A percentile compares a stretch with the other conserved stretches of the same genome.
phyloP scores from a whole-genome alignment of 2,329 filamentous ascomycete genomes.

The Monosporascus sp. region DNA sequence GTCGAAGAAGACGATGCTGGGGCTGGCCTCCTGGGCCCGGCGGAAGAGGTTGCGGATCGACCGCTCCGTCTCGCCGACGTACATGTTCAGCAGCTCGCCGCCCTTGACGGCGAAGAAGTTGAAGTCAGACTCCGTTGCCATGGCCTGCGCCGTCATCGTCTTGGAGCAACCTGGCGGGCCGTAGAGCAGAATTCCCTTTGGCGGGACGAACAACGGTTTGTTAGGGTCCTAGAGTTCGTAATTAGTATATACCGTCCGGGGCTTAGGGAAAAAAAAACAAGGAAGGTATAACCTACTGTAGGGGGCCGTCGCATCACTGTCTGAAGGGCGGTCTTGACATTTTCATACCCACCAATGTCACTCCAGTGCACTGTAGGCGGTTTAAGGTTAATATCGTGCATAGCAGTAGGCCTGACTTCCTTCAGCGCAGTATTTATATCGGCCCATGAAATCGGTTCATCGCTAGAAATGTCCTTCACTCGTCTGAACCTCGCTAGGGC shows the following conservation, averaged over 20 bases:
- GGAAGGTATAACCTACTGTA: conserved; percentile 20
- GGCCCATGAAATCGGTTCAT: conserved; percentile 25
- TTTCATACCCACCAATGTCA: conserved; percentile 81
- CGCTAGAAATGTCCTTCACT: conserved; percentile 8
- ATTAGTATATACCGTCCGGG: conserved; percentile 7
- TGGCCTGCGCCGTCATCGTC: conserved; percentile 84
- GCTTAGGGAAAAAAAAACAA: neutral
- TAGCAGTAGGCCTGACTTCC: conserved; percentile 72
- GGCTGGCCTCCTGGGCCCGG: conserved; percentile 77
- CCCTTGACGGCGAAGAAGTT: conserved; percentile 96
- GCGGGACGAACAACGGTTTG: conserved; percentile 46
- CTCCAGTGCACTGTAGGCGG: conserved; percentile 81
- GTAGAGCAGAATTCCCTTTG: conserved; percentile 83
- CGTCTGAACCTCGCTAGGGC: conserved; percentile 20
- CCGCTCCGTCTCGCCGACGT: conserved; percentile 90
- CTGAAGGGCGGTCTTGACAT: conserved; percentile 61
- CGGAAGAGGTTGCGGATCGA: conserved; percentile 80
- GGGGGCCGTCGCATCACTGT: conserved; percentile 37
- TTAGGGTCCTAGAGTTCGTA: conserved; percentile 25
- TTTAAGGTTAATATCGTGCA: conserved; percentile 85
- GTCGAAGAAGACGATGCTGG: conserved; percentile 94
- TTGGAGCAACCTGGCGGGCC: conserved; percentile 94
- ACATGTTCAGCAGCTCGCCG: conserved; percentile 91
- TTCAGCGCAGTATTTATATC: conserved; percentile 64
- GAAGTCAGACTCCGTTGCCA: conserved; percentile 83